Base-by-base conservation (phyloP, 1,139 yeast genomes). In the Sporopachydermia cereana region DNA sequence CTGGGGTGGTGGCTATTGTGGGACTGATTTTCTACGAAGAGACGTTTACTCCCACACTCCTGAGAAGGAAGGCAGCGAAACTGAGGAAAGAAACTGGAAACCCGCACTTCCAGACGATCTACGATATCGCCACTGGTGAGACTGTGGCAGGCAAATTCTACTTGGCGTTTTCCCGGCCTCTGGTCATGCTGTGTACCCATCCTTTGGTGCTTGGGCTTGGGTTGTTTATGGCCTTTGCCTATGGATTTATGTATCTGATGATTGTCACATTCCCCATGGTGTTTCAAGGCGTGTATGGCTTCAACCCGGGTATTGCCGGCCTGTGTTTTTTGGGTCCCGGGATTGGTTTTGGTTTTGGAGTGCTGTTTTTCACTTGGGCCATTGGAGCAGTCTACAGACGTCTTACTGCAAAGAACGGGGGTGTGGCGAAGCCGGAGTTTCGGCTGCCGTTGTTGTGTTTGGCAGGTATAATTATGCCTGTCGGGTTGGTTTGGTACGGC, bases 171-270 rank as follows among this genome's bases (percentile, higher is more conserved):
- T 62, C 73, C 42, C 68, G 85, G 45, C 85, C 85, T 1, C 44
- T 79, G 18, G 63, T 61, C 41, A 61, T 79, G 50, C 62, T 79
- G 24, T 56, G 66, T 34, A 67, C 74, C 25, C 77, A 80, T 55
- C 84, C 84, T 2, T 76, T 79, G 71, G 76, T 79, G 16, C 60
- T 76, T 27, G 80, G 81, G 0, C 61, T 78, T 24, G 83, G 83
- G 12, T 58, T 70, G 2, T 77, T 71, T 57, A 72, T 77, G 79
- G 84, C 84, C 2, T 76, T 77, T 52, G 69, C 70, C 2, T 77
- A 77, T 53, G 84, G 83, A 2, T 75, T 77, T 62, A 68, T 77
- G 71, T 78, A 78, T 55, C 63, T 78, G 46, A 64, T 77, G 70
- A 66, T 78, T 46, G 78, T 75, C 22, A 69, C 79, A 2, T 77